Evolutionary conservation across 1,284 basidiomycete species (phyloP), one percentile per base, ranked within the genome.

Genomic region (Tilletia setariae): DNA sequence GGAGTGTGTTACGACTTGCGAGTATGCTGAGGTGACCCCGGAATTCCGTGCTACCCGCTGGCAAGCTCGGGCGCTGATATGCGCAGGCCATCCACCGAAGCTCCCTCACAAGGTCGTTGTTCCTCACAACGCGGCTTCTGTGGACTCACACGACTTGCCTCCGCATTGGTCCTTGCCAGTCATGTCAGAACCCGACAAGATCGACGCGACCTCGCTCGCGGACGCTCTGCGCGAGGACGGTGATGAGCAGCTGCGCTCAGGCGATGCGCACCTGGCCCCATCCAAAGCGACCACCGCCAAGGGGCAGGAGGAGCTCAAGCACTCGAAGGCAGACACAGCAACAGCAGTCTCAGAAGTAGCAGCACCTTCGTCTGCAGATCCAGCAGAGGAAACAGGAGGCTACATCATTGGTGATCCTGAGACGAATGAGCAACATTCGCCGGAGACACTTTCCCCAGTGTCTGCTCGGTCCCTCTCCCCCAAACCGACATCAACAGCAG

Each of bases 401-500:
- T 61, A 61, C 56, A 30, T 61, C 28, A 61, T 61, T 40, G 56
- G 56, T 4, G 56, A 61, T 30, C 56, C 56, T 16, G 56, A 61
- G 16, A 15, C 11, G 30, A 61, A 32, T 21, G 56, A 40, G 56
- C 30, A 25, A 2, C 28, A 25, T 16, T 72, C 69, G 21, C 74
- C 74, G 25, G 63, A 71, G 23, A 76, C 74, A 9, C 62, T 76
- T 23, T 74, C 74, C 13, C 74, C 72, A 1, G 69, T 68, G 46
- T 76, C 74, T 8, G 67, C 69, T 15, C 67, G 74, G 40, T 72
- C 72, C 15, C 66, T 72, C 59, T 75, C 74, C 2, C 74, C 74
- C 23, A n/a, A 25, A 16, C 32, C 71, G 28, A 16, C 40, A 23
- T 9, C n/a, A 16, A 44, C 11, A 16, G 40, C 62, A 23, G 23